A percentile compares a stretch with the other conserved stretches of the same genome.
Conservation (phyloP, 2,329 filamentous ascomycete genomes). For the Ascochyta clinopodiicola region DNA sequence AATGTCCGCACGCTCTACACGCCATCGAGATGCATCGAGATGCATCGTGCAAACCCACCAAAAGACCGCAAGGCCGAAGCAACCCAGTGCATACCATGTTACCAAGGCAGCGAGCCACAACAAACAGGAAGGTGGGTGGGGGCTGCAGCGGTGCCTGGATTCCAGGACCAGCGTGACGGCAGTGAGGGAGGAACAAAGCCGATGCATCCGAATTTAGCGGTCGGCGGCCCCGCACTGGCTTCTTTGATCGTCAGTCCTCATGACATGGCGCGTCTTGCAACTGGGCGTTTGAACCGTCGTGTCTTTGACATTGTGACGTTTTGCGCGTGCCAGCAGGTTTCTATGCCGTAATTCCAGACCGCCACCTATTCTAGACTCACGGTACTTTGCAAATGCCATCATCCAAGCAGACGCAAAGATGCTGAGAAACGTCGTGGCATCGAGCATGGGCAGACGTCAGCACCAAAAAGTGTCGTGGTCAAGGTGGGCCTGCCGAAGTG, state of each 20-base stretch:
- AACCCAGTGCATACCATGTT: conserved; percentile 7
- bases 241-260: conserved; percentile 38
- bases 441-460: background rate
- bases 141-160: conserved; percentile 20
- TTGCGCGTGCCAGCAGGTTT: conserved; percentile 14
- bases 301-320: conserved; percentile 38
- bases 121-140: conserved; percentile 30
- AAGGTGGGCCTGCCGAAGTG: background rate
- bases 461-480: conserved; percentile 12
- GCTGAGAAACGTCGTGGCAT: conserved; percentile 10
- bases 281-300: conserved; percentile 25
- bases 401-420: conserved; percentile 13
- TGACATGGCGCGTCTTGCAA: conserved; percentile 30
- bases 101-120: conserved; percentile 19
- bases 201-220: conserved; percentile 29
- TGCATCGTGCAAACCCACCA: background rate
- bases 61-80: conserved; percentile 5
- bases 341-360: conserved; percentile 27
- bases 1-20: conserved; percentile 13
- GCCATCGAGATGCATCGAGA: background rate
- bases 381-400: conserved; percentile 29
- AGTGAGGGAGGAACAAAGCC: conserved; percentile 22
- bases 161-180: conserved; percentile 16
- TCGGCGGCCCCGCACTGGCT: conserved; percentile 27
- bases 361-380: conserved; percentile 19